Conservation (phyloP, 768 basidiomycete genomes). For the Hygrophorus pudorinus region DNA sequence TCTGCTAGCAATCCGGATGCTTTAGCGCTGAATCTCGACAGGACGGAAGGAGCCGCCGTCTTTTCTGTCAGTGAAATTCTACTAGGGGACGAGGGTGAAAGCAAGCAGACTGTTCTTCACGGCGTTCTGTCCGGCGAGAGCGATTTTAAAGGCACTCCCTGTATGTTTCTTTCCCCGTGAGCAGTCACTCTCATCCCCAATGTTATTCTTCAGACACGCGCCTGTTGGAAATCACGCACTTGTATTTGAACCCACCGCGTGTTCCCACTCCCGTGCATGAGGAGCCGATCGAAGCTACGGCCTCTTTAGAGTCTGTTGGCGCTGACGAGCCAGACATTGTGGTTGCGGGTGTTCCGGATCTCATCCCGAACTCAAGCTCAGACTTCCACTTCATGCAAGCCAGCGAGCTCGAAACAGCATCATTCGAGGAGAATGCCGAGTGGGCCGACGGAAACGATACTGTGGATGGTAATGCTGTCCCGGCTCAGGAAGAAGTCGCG, state of each 20-base stretch:
- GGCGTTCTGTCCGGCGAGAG: constrained; percentile 51
- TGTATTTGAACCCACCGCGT: constrained; percentile 41
- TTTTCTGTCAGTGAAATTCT: constrained; percentile 43
- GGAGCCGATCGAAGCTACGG: constrained; percentile 9
- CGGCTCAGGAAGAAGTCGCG: constrained; percentile 7
- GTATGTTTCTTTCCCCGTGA: constrained; percentile 24
- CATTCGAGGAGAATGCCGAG: constrained; percentile 44
- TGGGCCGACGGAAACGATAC: constrained; percentile 44
- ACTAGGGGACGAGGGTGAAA: constrained; percentile 42
- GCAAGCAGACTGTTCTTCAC: constrained; percentile 39
- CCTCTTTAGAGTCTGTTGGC: neutral
- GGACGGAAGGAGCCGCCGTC: constrained; percentile 46
- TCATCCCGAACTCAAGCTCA: constrained; percentile 22
- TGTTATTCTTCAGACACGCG: constrained; percentile 41
- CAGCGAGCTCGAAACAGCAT: constrained; percentile 57
- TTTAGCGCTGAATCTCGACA: constrained; percentile 32
- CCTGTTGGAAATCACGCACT: constrained; percentile 45
- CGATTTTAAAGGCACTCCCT: constrained; percentile 50
- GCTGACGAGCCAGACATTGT: constrained; percentile 20
- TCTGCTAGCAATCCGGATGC: constrained; percentile 33
- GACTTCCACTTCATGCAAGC: constrained; percentile 77
- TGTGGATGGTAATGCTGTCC: constrained; percentile 13
- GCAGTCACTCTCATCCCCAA: neutral
- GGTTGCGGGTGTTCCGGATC: constrained; percentile 31
- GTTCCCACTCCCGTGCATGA: constrained; percentile 29